A percentile compares a stretch with the other conserved stretches of the same genome.
These are phyloP conservation scores for Parathielavia hyrcaniae DNA, from an alignment of 495 filamentous ascomycete genomes.

Conservation along the genomic window DNA sequence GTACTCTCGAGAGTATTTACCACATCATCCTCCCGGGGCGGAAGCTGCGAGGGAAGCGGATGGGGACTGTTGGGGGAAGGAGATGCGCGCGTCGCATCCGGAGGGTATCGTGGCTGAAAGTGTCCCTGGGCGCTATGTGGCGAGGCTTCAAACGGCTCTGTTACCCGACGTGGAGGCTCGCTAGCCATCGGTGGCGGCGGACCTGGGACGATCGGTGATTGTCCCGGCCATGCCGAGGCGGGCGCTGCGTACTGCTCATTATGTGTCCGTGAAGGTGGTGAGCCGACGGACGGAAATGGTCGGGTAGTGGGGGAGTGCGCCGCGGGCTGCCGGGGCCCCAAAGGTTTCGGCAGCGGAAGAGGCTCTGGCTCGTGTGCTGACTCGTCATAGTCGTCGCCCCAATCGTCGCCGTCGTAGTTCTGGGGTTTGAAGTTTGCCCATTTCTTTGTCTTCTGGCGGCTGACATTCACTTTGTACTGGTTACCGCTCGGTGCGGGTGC, in stretches of 20 bases:
- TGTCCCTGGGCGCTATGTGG: background rate
- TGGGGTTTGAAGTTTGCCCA: slow-evolving; percentile 88
- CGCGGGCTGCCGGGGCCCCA: slow-evolving; percentile 24
- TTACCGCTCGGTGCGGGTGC: slow-evolving; percentile 25
- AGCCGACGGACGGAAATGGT: slow-evolving; percentile 14
- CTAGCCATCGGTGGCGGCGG: slow-evolving; percentile 7
- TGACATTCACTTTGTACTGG: slow-evolving; percentile 66
- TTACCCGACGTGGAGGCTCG: slow-evolving; percentile 11
- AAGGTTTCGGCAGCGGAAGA: slow-evolving; percentile 31
- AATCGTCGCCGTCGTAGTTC: slow-evolving; percentile 90
- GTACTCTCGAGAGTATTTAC: slow-evolving; percentile 8
- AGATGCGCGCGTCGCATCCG: slow-evolving; percentile 16
- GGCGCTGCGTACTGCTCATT: slow-evolving; percentile 14
- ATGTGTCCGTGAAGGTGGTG: slow-evolving; percentile 22
- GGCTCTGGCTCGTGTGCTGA: slow-evolving; percentile 41
- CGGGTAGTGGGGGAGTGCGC: slow-evolving; percentile 11
- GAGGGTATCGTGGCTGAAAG: background rate
- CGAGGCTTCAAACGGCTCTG: slow-evolving; percentile 13
- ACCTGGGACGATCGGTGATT: background rate
- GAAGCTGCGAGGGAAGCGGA: slow-evolving; percentile 38
- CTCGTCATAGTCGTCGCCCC: slow-evolving; percentile 78
- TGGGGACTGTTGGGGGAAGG: slow-evolving; percentile 24
- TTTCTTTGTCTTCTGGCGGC: slow-evolving; percentile 84
- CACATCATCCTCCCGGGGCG: slow-evolving; percentile 44
- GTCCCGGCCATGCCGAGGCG: slow-evolving; percentile 1